Percentiles rank a stretch among this genome's conserved stretches.
Evolutionary conservation across 1,284 basidiomycete genomes (phyloP).

Genomic region (Pholiota adiposa): DNA sequence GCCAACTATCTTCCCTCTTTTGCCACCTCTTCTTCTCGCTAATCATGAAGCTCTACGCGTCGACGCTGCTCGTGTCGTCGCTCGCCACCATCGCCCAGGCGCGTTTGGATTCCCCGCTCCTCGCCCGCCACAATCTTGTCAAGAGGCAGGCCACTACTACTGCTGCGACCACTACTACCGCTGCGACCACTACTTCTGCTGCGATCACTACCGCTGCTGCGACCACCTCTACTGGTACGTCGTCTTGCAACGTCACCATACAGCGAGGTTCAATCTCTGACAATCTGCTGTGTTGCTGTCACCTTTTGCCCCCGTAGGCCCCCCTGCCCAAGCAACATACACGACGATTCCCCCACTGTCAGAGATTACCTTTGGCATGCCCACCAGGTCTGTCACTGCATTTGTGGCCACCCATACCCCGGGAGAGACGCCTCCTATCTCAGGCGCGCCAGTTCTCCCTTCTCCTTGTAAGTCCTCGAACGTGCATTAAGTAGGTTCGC

Average conservation of each 20-base stretch:
- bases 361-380: conserved; percentile 71
- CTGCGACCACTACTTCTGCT: background rate
- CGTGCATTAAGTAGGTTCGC: background rate
- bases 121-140: conserved; percentile 2
- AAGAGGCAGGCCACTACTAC: background rate
- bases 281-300: background rate
- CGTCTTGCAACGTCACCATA: background rate
- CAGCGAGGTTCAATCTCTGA: background rate
- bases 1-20: too few relatives aligned
- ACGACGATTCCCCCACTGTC: conserved; percentile 54
- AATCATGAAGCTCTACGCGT: conserved; percentile 6
- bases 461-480: conserved; percentile 50
- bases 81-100: conserved; percentile 2
- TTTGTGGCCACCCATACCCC: conserved; percentile 56
- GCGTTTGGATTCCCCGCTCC: background rate
- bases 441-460: conserved; percentile 68
- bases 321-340: conserved; percentile 27
- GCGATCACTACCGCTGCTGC: background rate
- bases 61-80: conserved; percentile 5
- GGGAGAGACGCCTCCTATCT: conserved; percentile 61
- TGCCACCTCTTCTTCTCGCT: background rate
- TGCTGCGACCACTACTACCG: background rate
- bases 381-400: conserved; percentile 53
- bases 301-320: background rate
- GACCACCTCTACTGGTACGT: background rate